Conservation (phyloP, 768 basidiomycete genomes). For the Cystobasidium ongulense region DNA sequence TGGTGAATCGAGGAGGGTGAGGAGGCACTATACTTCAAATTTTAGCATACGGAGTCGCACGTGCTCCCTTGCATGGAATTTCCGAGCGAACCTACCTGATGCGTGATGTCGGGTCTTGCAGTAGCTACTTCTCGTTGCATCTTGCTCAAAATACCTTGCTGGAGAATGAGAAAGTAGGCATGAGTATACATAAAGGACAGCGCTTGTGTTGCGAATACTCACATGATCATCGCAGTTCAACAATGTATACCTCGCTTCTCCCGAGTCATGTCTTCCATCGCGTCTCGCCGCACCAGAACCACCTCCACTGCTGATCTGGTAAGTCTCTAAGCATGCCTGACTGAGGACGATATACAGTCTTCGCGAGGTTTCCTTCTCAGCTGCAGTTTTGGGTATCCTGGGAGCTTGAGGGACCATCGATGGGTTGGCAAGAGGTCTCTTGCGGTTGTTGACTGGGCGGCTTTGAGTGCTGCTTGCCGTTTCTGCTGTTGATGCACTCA, state of each 20-base stretch:
- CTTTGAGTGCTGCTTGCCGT: background rate
- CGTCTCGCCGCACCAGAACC: slow-evolving; percentile 24
- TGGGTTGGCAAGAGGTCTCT: slow-evolving; percentile 41
- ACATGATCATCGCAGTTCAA: slow-evolving; percentile 93
- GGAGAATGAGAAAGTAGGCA: background rate
- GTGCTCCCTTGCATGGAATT: background rate
- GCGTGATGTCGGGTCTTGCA: slow-evolving; percentile 97
- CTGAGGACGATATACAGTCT: slow-evolving; percentile 82
- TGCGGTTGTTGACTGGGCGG: slow-evolving; percentile 31
- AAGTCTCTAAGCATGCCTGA: slow-evolving; percentile 92
- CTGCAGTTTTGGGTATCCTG: slow-evolving; percentile 42
- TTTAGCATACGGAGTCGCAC: background rate
- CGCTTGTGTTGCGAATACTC: background rate
- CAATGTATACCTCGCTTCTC: slow-evolving; percentile 88
- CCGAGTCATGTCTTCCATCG: slow-evolving; percentile 50
- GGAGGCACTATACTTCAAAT: slow-evolving; percentile 60
- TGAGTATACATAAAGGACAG: background rate
- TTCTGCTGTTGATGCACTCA: background rate
- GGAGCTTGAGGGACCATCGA: slow-evolving; percentile 38
- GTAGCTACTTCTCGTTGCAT: slow-evolving; percentile 97
- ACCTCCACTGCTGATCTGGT: slow-evolving; percentile 62
- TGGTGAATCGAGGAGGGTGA: slow-evolving; percentile 93
- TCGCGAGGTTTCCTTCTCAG: slow-evolving; percentile 51
- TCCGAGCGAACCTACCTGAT: slow-evolving; percentile 60
- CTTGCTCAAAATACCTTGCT: slow-evolving; percentile 91